Base-by-base conservation (phyloP, 2,329 filamentous ascomycete genomes). In the Penicillium sp. region DNA sequence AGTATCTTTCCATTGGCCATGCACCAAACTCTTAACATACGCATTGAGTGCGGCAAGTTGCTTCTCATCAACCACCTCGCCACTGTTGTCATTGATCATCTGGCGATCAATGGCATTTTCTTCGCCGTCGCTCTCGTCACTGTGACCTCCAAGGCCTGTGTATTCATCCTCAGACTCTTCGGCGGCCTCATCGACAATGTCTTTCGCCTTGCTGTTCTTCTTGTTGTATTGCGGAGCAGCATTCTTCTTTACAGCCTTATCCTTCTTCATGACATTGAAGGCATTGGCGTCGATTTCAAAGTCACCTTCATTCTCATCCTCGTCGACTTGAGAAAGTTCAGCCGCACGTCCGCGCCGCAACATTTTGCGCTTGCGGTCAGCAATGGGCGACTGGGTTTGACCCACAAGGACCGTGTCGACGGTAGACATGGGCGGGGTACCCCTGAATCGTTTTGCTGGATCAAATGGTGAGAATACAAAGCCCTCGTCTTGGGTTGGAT, bases 151-250 rank as follows among this genome's bases (percentile, higher is more conserved):
- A 10, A 99, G 81, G 5, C 94, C 94, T 39, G 92, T 93, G 72
- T 97, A 99, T 74, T 99, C 94, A 71, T 99, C 94, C 71, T 99
- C 95, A 0, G 94, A 99, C 76, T 99, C 94, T 67, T 96, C 91
- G 59, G 94, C 93, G 71, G 96, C 92, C 64, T 97, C 94, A 63
- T 97, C 85, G 38, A 99, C 82, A 83, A 96, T 90, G 25, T 88
- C 87, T 68, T 87, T 92, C 0, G 92, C 93, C 70, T 90, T 87
- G 76, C 91, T 95, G 72, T 89, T 92, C 75, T 91, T 92, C 74
- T 88, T 90, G 76, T 96, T 84, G 66, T 92, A 96, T 1, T 47
- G 16, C 4, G 81, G 79, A 16, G 82, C 79, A 6, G 78, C 76
- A 50, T 82, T 79, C 65, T 84, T 84, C 40, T 71, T 78, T 6